Evolutionary conservation across 2,329 filamentous ascomycete species (phyloP), one percentile per base, ranked within the genome.

Genomic region (Sporothrix pallida): DNA sequence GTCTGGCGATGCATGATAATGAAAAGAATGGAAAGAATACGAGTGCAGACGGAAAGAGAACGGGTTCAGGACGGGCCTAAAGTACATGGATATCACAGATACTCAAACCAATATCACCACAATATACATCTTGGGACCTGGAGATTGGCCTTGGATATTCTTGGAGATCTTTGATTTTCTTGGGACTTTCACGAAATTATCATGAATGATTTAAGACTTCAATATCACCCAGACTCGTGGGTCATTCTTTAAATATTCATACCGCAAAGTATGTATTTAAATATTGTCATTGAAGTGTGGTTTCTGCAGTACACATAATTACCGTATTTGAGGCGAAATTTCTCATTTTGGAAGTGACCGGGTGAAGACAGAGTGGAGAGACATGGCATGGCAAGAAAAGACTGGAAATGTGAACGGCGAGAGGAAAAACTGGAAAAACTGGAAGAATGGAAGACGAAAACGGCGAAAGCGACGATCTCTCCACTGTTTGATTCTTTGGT

Each of bases 401-500:
- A 58, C 48, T 15, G 3, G 56, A 58, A 23, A 31, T 13, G 56
- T 54, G 10, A 54, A 5, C 31, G 31, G 31, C 9, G n/a, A 52
- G 1, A 7, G n/a, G 50, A n/a, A 52, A 56, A 9, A 58, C 52
- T 37, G n/a, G 50, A n/a, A 52, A 56, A 9, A 58, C 52, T 37
- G 31, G 31, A 54, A 54, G 46, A 31, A 6, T 6, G 23, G 23
- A 31, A 58, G 23, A 58, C 23, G 8, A n/a, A 44, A 20, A 63
- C 37, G 31, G 31, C 15, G 8, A n/a, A 12, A 6, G 44, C 37
- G 31, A n/a, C 15, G 7, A 63, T 63, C 37, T 20, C 37, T 63
- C 37, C 60, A n/a, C 60, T 63, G 60, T 63, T 58, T 63, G 60
- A 63, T 44, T 20, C 9, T 63, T 6, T 63, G 31, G 60, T 44